phyloP scores from a whole-genome alignment of 2,329 filamentous ascomycete genomes.

The Curvularia verruculosa region DNA sequence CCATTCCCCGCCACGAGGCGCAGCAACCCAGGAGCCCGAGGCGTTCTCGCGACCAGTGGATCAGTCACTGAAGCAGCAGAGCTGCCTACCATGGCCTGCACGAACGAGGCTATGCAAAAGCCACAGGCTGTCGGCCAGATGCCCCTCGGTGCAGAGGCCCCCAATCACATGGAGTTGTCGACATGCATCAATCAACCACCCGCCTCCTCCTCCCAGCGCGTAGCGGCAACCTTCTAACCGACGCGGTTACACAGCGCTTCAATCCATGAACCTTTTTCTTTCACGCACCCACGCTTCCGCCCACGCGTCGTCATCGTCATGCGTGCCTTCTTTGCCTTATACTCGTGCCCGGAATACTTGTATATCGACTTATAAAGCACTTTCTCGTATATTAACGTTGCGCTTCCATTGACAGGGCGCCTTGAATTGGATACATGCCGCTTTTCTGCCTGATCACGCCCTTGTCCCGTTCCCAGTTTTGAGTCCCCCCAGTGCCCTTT shows the following conservation, averaged over 20 bases:
- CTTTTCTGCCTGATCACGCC: conserved; percentile 17
- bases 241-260: conserved; percentile 15
- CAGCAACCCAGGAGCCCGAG: conserved; percentile 25
- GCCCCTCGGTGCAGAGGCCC: conserved; percentile 26
- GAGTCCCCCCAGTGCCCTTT: conserved; percentile 1
- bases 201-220: conserved; percentile 13
- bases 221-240: conserved; percentile 27
- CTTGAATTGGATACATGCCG: conserved; percentile 29
- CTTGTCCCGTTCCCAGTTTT: conserved; percentile 15
- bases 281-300: conserved; percentile 3
- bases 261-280: conserved; percentile 6
- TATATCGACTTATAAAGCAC: conserved; percentile 25
- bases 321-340: conserved; percentile 8
- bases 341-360: conserved; percentile 24
- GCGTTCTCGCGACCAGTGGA: conserved; percentile 29
- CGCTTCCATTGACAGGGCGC: conserved; percentile 1
- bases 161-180: conserved; percentile 29
- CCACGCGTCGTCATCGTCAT: conserved; percentile 26
- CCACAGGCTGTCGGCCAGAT: conserved; percentile 26
- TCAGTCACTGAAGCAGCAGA: conserved; percentile 20
- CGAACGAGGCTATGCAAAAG: conserved; percentile 38
- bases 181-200: conserved; percentile 17
- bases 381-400: conserved; percentile 1
- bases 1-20: conserved; percentile 33
- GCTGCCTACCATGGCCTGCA: conserved; percentile 23